These are phyloP conservation scores for Diaporthe longicolla DNA, from an alignment of 2,329 filamentous ascomycete species.

Conservation along the genomic window DNA sequence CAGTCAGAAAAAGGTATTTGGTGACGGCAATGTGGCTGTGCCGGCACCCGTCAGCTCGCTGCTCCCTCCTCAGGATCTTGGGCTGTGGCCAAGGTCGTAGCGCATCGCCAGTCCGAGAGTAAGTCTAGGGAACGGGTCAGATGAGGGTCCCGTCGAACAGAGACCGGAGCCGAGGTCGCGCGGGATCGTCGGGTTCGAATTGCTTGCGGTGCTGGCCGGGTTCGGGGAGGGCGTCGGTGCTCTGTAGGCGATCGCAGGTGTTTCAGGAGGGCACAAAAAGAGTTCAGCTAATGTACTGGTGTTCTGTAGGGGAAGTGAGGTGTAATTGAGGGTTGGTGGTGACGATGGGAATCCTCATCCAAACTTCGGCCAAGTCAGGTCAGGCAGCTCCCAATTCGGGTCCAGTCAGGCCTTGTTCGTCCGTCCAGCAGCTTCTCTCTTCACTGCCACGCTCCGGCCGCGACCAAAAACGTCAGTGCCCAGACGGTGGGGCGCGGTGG, in stretches of 20 bases:
- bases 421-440: slow-evolving; percentile 30
- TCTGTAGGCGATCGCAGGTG: neutral
- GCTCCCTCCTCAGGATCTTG: slow-evolving; percentile 20
- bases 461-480: slow-evolving; percentile 30
- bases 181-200: slow-evolving; percentile 30
- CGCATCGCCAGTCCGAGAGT: slow-evolving; percentile 35
- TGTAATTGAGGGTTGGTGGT: slow-evolving; percentile 12
- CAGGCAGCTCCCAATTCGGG: slow-evolving; percentile 24
- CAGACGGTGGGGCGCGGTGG: slow-evolving; percentile 22
- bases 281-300: neutral
- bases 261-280: neutral
- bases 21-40: slow-evolving; percentile 39
- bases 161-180: slow-evolving; percentile 35
- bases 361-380: slow-evolving; percentile 2
- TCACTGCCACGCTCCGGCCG: slow-evolving; percentile 27
- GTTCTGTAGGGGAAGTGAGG: neutral
- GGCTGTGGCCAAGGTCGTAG: slow-evolving; percentile 25
- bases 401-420: slow-evolving; percentile 15
- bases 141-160: slow-evolving; percentile 25
- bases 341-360: slow-evolving; percentile 10
- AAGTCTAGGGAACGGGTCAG: slow-evolving; percentile 25
- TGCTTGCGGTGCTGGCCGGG: slow-evolving; percentile 1
- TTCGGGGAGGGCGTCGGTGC: slow-evolving; percentile 7
- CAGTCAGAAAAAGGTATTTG: slow-evolving; percentile 16
- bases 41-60: slow-evolving; percentile 34